Conservation (phyloP, 2,329 filamentous ascomycete species). For the Trichoderma atrobrunneum region DNA sequence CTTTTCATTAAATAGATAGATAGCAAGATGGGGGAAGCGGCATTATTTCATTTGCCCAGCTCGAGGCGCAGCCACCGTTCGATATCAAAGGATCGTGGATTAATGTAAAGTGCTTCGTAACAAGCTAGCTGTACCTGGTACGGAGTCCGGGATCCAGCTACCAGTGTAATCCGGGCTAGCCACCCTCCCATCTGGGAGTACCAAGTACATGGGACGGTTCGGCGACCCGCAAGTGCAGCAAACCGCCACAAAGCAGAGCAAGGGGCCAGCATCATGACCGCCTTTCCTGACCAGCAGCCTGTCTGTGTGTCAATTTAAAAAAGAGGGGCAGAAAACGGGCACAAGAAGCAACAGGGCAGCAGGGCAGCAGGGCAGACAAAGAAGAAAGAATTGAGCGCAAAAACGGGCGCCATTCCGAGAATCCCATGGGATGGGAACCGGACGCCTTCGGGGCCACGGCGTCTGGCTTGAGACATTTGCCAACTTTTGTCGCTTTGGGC, state of each 20-base stretch:
- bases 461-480: neutral
- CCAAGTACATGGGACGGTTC: conserved; percentile 13
- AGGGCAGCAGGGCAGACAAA: neutral
- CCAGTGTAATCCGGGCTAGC: neutral
- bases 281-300: conserved; percentile 5
- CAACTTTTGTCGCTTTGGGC: neutral
- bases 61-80: conserved; percentile 1
- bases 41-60: neutral
- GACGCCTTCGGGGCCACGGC: neutral
- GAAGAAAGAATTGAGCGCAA: neutral
- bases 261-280: conserved; percentile 12
- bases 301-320: neutral
- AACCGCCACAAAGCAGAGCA: neutral
- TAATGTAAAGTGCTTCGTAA: neutral
- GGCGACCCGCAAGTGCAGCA: neutral
- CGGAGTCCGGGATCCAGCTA: neutral
- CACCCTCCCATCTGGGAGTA: neutral
- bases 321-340: neutral
- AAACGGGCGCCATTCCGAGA: neutral
- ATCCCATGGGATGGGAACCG: neutral
- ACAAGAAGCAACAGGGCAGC: neutral
- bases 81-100: neutral
- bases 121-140: neutral
- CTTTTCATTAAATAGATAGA: neutral
- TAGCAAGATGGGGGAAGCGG: neutral